phyloP scores from a whole-genome alignment of 2,329 filamentous ascomycete species.

The Xylariaceae sp. region DNA sequence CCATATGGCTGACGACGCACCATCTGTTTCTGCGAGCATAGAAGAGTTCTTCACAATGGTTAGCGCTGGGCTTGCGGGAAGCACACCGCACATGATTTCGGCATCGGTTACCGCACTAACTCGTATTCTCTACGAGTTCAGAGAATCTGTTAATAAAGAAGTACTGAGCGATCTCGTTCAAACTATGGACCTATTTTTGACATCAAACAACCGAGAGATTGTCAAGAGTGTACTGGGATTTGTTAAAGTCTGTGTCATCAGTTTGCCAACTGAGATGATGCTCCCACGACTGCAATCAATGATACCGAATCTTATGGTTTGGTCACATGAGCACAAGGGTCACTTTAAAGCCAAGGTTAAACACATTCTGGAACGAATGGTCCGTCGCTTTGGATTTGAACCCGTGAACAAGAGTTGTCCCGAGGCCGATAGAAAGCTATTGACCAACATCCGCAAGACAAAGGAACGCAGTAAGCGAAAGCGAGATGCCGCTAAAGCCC shows the following conservation, averaged over 20 bases:
- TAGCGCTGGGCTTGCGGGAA: constrained; percentile 86
- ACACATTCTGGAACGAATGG: constrained; percentile 93
- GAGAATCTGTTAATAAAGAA: constrained; percentile 60
- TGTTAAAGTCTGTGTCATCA: constrained; percentile 91
- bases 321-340: constrained; percentile 97
- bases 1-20: constrained; percentile 78
- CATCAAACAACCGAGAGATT: constrained; percentile 94
- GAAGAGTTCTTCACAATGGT: constrained; percentile 99
- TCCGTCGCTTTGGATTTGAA: constrained; percentile 83
- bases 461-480: constrained; percentile 87
- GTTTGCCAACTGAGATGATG: constrained; percentile 74
- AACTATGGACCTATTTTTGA: constrained; percentile 93
- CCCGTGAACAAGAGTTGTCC: constrained; percentile 76
- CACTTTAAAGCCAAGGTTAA: constrained; percentile 97
- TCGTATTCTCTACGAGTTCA: constrained; percentile 90
- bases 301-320: constrained; percentile 86
- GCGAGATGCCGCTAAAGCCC: constrained; percentile 64
- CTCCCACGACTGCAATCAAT: constrained; percentile 70
- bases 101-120: constrained; percentile 94
- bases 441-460: constrained; percentile 92
- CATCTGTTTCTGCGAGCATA: constrained; percentile 71
- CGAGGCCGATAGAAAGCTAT: constrained; percentile 81
- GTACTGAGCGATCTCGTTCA: constrained; percentile 81
- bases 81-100: constrained; percentile 94
- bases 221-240: constrained; percentile 93